Conservation (phyloP, 257 asterid genomes). For the Phtheirospermum japonicum region DNA sequence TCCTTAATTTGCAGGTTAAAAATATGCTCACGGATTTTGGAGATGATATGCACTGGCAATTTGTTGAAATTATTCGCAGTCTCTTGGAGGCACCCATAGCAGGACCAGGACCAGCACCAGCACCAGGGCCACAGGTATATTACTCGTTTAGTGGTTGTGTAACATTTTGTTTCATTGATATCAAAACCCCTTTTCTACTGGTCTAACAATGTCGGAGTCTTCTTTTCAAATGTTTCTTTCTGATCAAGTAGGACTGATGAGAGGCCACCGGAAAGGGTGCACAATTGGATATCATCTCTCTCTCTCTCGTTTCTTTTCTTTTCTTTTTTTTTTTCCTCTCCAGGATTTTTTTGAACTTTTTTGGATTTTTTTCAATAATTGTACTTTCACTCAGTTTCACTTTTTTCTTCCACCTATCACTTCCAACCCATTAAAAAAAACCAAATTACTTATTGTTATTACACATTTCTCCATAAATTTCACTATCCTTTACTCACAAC, state of each 20-base stretch:
- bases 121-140: conserved; percentile 50
- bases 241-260: background rate
- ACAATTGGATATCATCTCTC: too few species aligned
- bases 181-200: conserved; percentile 1
- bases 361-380: too few species aligned
- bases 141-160: conserved; percentile 7
- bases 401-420: too few species aligned
- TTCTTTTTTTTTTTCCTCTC: too few species aligned
- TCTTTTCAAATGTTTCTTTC: background rate
- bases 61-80: conserved; percentile 90
- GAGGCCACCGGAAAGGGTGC: background rate
- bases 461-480: too few species aligned
- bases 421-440: too few species aligned
- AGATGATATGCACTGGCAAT: conserved; percentile 96
- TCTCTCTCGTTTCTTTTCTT: too few species aligned
- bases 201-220: too few species aligned
- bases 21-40: conserved; percentile 88
- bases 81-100: conserved; percentile 75
- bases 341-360: too few species aligned
- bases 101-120: conserved; percentile 32
- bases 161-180: conserved; percentile 16
- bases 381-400: too few species aligned
- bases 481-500: too few species aligned
- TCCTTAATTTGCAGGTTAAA: conserved; percentile 62
- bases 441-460: too few species aligned